Base-by-base conservation (phyloP, 176 grass and related monocot species). In the Poa pratensis region DNA sequence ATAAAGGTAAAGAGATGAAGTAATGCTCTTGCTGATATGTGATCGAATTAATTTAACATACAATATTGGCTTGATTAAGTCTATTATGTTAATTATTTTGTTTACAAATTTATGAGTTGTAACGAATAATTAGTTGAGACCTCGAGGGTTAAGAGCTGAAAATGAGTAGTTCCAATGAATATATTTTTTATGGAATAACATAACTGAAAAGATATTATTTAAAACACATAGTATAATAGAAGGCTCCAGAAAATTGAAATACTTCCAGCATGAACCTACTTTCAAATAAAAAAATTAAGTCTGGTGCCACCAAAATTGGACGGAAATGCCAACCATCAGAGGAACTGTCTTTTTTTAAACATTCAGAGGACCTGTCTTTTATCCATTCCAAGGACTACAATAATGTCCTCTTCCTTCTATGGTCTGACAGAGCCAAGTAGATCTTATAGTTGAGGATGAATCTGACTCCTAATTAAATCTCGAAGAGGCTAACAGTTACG, bases 1-100 rank as follows among this genome's bases (percentile, higher is more conserved):
- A 72, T 88, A 82, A 94, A 91, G 89, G 92, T 91, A 89, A 89
- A 26, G 37, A 19, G 16, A 28, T 73, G 49, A 61, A 76, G 37
- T 6, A 74, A 68, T 46, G 30, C 43, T 80, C 84, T 88, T 77
- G 34, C 49, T 85, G 11, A 9, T 69, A 43, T 77, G 11, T 58
- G 17, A 4, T 60, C 42, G 5, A 50, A n/a, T 37, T 59, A 0
- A 50, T 68, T 73, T 57, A 14, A 45, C 48, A 39, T 10, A 49
- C 28, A 54, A 50, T 1, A 65, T 76, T 45, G 63, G 9, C 70
- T 78, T 87, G 11, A 27, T 42, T 35, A 73, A 72, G 11, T 88
- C 26, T 73, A n/a, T 28, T 90, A 51, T 77, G 27, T 50, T 61
- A 46, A 40, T 40, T 81, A 16, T 35, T 86, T 28, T 45, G 52